phyloP scores from a whole-genome alignment of 2,329 filamentous ascomycete species.

The Sclerotiophoma versabilis region DNA sequence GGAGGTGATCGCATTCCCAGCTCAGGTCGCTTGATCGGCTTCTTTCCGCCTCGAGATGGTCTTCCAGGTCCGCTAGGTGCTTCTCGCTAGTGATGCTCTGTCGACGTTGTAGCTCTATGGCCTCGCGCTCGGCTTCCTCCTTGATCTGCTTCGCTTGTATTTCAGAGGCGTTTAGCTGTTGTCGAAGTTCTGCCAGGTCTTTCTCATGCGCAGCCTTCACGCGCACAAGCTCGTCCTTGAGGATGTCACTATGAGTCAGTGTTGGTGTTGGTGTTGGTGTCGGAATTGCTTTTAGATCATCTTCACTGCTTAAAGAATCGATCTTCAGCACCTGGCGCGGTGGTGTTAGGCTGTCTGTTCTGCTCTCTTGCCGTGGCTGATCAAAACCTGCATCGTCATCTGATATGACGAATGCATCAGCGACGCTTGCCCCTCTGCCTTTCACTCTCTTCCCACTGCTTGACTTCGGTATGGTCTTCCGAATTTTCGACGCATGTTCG shows the following conservation, averaged over 20 bases:
- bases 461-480: neutral
- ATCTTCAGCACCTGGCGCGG: neutral
- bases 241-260: neutral
- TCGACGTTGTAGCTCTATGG: neutral
- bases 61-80: neutral
- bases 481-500: neutral
- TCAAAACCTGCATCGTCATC: neutral
- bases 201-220: neutral
- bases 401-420: neutral
- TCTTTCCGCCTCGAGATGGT: neutral
- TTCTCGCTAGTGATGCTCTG: neutral
- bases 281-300: neutral
- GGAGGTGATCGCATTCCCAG: neutral
- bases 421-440: neutral
- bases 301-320: neutral
- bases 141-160: neutral
- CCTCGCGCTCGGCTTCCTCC: neutral
- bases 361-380: neutral
- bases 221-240: neutral
- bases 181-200: neutral
- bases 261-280: neutral
- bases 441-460: slow-evolving; percentile 3
- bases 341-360: neutral
- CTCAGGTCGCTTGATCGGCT: neutral
- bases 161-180: neutral